Conservation (phyloP, 176 grass and related monocot species). For the Chrysopogon serrulatus region DNA sequence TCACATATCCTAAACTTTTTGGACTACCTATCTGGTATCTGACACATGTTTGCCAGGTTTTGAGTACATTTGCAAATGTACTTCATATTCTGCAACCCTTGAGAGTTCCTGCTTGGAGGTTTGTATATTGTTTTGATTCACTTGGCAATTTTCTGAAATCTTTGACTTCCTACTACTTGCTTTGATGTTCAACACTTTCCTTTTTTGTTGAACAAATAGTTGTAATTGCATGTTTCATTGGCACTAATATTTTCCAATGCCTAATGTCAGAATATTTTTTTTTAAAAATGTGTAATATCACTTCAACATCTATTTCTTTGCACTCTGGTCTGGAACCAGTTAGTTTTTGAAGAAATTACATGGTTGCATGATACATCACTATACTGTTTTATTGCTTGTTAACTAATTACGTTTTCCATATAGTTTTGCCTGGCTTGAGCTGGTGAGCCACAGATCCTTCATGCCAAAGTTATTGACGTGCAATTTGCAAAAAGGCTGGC, state of each 20-base stretch:
- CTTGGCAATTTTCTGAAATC: neutral
- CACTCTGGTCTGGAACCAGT: neutral
- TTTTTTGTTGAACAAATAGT: neutral
- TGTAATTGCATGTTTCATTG: neutral
- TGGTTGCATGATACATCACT: neutral
- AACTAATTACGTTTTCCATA: slow-evolving; percentile 11
- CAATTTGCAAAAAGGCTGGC: slow-evolving; percentile 92
- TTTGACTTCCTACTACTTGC: neutral
- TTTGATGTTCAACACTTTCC: neutral
- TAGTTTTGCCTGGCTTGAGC: slow-evolving; percentile 98
- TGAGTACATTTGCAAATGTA: slow-evolving; percentile 43
- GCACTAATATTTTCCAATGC: neutral
- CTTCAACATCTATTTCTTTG: neutral
- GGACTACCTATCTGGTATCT: neutral
- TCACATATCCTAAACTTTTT: neutral
- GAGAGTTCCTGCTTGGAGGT: slow-evolving; percentile 57
- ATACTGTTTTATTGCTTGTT: neutral
- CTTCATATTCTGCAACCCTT: slow-evolving; percentile 45
- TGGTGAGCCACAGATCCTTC: slow-evolving; percentile 90
- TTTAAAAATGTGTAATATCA: neutral
- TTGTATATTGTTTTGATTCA: slow-evolving; percentile 9
- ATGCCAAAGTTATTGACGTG: slow-evolving; percentile 83
- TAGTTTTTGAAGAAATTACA: neutral
- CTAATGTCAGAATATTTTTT: neutral
- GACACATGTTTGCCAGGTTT: slow-evolving; percentile 24